A percentile compares a stretch with the other conserved stretches of the same genome.
Conservation (phyloP, 2,329 filamentous ascomycete genomes). For the Fusarium scirpi region DNA sequence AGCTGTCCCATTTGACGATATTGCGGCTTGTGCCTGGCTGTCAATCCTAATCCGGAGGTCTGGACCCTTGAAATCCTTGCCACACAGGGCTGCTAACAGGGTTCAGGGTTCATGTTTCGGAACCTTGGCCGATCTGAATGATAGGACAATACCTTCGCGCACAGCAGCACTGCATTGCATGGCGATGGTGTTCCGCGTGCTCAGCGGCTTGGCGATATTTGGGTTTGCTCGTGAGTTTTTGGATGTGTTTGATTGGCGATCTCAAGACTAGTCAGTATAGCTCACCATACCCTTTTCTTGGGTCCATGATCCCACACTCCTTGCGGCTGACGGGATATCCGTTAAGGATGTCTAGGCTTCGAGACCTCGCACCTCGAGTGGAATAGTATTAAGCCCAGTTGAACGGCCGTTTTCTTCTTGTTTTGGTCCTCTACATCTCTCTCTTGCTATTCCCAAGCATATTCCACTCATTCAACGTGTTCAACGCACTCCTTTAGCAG, state of each 20-base stretch:
- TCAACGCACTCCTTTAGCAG: slow-evolving; percentile 14
- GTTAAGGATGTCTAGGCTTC: slow-evolving; percentile 5
- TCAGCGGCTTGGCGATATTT: slow-evolving; percentile 28
- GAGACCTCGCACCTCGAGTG: slow-evolving; percentile 6
- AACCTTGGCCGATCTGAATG: slow-evolving; percentile 34
- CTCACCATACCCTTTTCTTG: slow-evolving; percentile 6
- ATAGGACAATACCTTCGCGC: slow-evolving; percentile 6
- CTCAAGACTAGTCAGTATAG: neutral
- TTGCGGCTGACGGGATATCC: slow-evolving; percentile 15
- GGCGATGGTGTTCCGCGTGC: slow-evolving; percentile 5
- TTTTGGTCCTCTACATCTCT: neutral
- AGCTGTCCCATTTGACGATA: slow-evolving; percentile 13
- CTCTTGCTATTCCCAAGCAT: neutral
- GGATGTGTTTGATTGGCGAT: slow-evolving; percentile 3
- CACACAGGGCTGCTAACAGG: slow-evolving; percentile 37
- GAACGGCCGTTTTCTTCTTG: slow-evolving; percentile 3
- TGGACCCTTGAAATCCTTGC: slow-evolving; percentile 31
- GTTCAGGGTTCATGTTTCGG: slow-evolving; percentile 43
- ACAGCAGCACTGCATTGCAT: neutral
- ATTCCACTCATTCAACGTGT: slow-evolving; percentile 30
- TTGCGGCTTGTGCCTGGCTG: slow-evolving; percentile 34
- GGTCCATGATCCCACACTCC: slow-evolving; percentile 3
- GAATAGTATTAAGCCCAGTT: slow-evolving; percentile 21
- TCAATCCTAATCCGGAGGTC: slow-evolving; percentile 39
- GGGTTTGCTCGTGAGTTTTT: slow-evolving; percentile 19